A percentile compares a stretch with the other conserved stretches of the same genome.
Evolutionary conservation across 306 rosid species (phyloP).

Genomic region (Malus fusca): DNA sequence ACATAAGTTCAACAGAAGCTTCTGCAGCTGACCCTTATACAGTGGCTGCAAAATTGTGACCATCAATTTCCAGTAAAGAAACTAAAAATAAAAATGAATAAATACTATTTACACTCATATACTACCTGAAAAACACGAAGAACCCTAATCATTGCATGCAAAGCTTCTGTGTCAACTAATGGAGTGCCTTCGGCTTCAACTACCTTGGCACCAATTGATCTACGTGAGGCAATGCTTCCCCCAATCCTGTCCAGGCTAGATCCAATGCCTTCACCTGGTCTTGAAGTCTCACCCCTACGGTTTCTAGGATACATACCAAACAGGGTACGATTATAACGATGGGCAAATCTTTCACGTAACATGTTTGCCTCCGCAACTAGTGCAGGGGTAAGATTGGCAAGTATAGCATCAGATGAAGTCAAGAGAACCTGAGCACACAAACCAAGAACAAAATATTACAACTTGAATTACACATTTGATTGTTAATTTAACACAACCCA

Average conservation of each 20-base stretch:
- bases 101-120: background rate
- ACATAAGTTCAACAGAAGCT: conserved; percentile 87
- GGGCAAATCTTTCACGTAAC: conserved; percentile 95
- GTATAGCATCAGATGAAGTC: conserved; percentile 92
- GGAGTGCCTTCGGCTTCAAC: conserved; percentile 96
- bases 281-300: conserved; percentile 86
- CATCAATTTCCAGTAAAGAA: conserved; percentile 8
- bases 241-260: conserved; percentile 62
- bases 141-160: conserved; percentile 78
- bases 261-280: conserved; percentile 71
- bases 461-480: background rate
- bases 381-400: conserved; percentile 93
- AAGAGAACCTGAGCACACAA: conserved; percentile 62
- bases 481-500: background rate
- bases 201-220: conserved; percentile 61
- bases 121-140: conserved; percentile 89
- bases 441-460: background rate
- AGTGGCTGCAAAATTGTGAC: conserved; percentile 61
- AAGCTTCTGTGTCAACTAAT: conserved; percentile 68
- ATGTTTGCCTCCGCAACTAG: conserved; percentile 96
- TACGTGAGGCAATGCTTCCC: conserved; percentile 59
- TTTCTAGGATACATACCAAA: conserved; percentile 91
- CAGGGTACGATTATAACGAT: conserved; percentile 79
- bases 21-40: conserved; percentile 91
- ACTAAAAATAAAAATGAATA: conserved; percentile 1